Conservation (phyloP, 306 rosid genomes). For the Glycine latifolia region DNA sequence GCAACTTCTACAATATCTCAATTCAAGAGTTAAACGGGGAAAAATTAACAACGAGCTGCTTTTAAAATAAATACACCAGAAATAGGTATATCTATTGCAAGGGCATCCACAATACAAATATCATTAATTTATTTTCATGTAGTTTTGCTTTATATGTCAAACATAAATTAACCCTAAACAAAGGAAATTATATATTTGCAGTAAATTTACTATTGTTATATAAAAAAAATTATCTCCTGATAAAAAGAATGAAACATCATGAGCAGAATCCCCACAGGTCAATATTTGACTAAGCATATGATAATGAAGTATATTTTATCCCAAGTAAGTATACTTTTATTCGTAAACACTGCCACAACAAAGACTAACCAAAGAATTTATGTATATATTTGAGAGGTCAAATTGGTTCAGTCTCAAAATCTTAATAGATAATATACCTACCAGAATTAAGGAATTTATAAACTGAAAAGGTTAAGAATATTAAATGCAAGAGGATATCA, state of each 20-base stretch:
- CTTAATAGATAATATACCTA: slow-evolving; percentile 17
- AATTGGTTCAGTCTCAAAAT: background rate
- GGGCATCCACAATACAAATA: background rate
- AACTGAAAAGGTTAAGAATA: background rate
- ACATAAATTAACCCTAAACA: too few species aligned
- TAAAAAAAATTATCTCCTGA: background rate
- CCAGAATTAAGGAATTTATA: slow-evolving; percentile 16
- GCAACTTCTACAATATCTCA: slow-evolving; percentile 28
- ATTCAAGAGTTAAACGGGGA: slow-evolving; percentile 5
- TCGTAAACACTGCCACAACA: background rate
- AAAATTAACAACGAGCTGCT: background rate
- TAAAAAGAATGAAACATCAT: background rate
- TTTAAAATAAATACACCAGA: slow-evolving; percentile 6
- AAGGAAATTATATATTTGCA: background rate
- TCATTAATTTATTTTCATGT: too few species aligned
- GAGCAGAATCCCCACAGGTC: slow-evolving; percentile 29
- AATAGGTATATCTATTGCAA: background rate
- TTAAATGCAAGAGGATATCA: slow-evolving; percentile 18
- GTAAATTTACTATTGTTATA: slow-evolving; percentile 11
- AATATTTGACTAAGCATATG: background rate
- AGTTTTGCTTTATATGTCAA: too few species aligned
- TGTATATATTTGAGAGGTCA: background rate
- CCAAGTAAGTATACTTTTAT: slow-evolving; percentile 1
- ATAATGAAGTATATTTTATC: background rate
- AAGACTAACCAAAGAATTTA: slow-evolving; percentile 15